Conservation (phyloP, 1,284 basidiomycete species). For the Testicularia cyperi region DNA sequence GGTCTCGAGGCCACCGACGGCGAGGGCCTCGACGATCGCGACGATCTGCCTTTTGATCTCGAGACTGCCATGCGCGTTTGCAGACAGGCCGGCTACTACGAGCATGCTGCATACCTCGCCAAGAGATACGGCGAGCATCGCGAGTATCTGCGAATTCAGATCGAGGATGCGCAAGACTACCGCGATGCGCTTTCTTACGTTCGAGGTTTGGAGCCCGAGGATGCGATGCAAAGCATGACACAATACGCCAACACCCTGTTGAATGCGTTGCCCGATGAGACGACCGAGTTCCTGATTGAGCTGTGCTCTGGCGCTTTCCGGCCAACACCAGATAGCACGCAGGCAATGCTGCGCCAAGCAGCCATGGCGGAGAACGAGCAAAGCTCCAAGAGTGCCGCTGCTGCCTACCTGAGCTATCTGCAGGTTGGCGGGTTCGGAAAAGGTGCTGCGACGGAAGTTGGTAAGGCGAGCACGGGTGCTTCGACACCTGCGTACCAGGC, state of each 20-base stretch:
- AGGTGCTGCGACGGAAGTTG: not conserved
- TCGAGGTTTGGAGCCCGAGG: constrained; percentile 72
- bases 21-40: constrained; percentile 60
- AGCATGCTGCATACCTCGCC: constrained; percentile 91
- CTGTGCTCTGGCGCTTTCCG: constrained; percentile 73
- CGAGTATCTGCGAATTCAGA: constrained; percentile 88
- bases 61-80: constrained; percentile 96
- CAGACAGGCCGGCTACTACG: constrained; percentile 91
- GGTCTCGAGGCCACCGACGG: constrained; percentile 47
- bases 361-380: constrained; percentile 2
- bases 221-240: constrained; percentile 59
- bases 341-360: not conserved
- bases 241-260: constrained; percentile 66
- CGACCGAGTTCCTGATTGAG: constrained; percentile 86
- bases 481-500: constrained; percentile 6
- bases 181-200: constrained; percentile 80
- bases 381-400: constrained; percentile 16
- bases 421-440: constrained; percentile 39
- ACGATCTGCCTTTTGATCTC: constrained; percentile 87
- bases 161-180: constrained; percentile 85
- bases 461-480: constrained; percentile 2
- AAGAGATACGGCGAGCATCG: constrained; percentile 86
- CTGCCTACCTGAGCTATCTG: constrained; percentile 40
- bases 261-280: constrained; percentile 77
- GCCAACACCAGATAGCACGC: constrained; percentile 11